Evolutionary conservation across 192 early-diverging fungal genomes (phyloP), one percentile per base, ranked within the genome.

Genomic region (Entomortierella chlamydospora): DNA sequence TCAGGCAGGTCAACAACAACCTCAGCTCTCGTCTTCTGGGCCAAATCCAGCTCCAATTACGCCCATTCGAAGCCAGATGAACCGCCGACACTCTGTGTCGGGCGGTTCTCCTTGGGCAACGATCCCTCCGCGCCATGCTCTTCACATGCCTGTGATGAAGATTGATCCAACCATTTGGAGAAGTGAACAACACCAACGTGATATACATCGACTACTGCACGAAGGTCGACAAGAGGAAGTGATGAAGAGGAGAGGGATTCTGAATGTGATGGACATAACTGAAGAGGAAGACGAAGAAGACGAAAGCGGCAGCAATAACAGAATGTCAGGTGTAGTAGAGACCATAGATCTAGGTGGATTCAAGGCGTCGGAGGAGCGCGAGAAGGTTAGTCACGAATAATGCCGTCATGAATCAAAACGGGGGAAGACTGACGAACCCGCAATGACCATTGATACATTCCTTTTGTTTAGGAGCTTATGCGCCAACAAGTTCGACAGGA

Each of bases 141-240:
- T 74, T 0, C 72, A 74, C 29, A 74, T 74, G 72, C 72, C 72
- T 3, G 59, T 74, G 2, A 74, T 74, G 72, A 74, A 74, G 64
- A 56, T 74, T 23, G 58, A 61, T 26, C 72, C 72, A 23, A 37
- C 33, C 9, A 34, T 74, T 10, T 67, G 72, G 51, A 30, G 64
- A 30, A 54, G 41, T n/a, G 72, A 74, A 25, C 56, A 62, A 17
- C 72, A 74, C 12, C 72, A 74, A 47, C 72, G 63, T 0, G 58
- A 74, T 49, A 74, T 74, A 10, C 43, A 74, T 49, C 61, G 72
- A 28, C 28, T 74, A 17, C 33, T 74, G 64, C 72, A 67, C 56
- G 72, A 67, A 29, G 72, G 64, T 2, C 57, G 72, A 53, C 49
- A 66, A 31, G 72, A 56, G 0, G 72, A 61, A 26, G 57, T 61